A percentile compares a stretch with the other conserved stretches of the same genome.
Evolutionary conservation across 352 stramenopile species (phyloP).

Genomic region (Saprolegnia parasitica): DNA sequence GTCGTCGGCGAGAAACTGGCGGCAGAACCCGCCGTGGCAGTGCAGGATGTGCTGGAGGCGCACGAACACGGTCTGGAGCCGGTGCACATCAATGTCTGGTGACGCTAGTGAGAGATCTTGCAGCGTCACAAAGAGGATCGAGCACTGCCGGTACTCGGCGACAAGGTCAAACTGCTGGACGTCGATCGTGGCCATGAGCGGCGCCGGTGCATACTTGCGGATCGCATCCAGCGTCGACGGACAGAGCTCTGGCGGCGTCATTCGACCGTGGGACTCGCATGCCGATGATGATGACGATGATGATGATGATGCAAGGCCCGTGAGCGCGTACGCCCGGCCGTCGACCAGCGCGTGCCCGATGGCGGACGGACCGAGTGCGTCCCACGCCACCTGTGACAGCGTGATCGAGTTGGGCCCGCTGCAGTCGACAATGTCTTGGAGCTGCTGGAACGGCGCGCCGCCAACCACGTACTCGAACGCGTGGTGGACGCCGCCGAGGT

Average conservation of each 20-base stretch:
- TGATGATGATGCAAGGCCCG: not conserved
- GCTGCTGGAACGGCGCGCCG: slow-evolving; percentile 31
- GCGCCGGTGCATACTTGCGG: not conserved
- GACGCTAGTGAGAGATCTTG: not conserved
- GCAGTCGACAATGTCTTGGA: slow-evolving; percentile 7
- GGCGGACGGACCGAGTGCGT: not conserved
- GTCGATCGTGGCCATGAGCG: not conserved
- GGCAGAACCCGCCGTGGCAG: slow-evolving; percentile 27
- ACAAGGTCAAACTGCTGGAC: not conserved
- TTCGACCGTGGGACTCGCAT: too few species aligned
- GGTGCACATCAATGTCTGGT: not conserved
- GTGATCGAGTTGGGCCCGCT: not conserved
- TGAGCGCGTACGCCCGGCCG: not conserved
- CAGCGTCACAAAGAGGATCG: slow-evolving; percentile 4
- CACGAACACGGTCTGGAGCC: not conserved
- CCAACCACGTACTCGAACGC: slow-evolving; percentile 37
- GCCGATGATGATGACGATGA: not conserved
- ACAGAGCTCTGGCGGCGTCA: not conserved
- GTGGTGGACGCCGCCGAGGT: slow-evolving; percentile 32
- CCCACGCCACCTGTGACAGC: not conserved
- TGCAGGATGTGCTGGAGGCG: slow-evolving; percentile 3
- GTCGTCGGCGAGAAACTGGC: slow-evolving; percentile 35
- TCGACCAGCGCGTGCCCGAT: not conserved
- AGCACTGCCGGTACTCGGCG: not conserved
- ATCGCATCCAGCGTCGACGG: not conserved